These are phyloP conservation scores for Farysia itapuensis DNA, from an alignment of 1,284 basidiomycete genomes.

Conservation along the genomic window DNA sequence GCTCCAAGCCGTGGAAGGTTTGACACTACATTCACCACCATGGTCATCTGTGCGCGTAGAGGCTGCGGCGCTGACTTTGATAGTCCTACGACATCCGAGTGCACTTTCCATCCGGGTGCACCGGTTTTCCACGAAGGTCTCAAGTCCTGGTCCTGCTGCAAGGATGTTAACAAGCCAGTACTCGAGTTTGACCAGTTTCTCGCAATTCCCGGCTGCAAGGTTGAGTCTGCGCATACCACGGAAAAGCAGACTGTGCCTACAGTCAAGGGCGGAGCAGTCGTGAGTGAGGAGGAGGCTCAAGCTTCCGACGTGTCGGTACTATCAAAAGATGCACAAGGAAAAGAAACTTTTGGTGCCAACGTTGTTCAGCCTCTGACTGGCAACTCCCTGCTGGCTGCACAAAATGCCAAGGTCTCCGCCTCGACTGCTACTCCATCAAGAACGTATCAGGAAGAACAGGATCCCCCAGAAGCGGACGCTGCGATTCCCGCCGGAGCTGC, in stretches of 20 bases:
- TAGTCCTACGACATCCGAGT: conserved; percentile 10
- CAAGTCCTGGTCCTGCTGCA: conserved; percentile 60
- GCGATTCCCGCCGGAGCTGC: conserved; percentile 18
- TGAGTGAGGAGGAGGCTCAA: conserved; percentile 6
- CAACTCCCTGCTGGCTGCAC: conserved; percentile 24
- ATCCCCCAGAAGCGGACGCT: conserved; percentile 9
- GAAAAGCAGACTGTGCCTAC: conserved; percentile 40
- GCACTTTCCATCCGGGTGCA: conserved; percentile 54
- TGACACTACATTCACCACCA: too few species aligned
- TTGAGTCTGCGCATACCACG: conserved; percentile 34
- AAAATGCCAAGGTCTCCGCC: conserved; percentile 8
- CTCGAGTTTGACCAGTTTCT: conserved; percentile 59
- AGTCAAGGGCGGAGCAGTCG: conserved; percentile 26
- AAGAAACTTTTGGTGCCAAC: conserved; percentile 27
- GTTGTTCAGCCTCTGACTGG: conserved; percentile 26
- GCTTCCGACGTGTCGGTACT: conserved; percentile 1
- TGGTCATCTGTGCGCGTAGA: conserved; percentile 55
- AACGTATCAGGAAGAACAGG: conserved; percentile 26
- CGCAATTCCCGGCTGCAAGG: conserved; percentile 46
- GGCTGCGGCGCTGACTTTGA: conserved; percentile 54
- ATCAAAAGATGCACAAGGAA: conserved; percentile 19
- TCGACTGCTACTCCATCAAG: conserved; percentile 4
- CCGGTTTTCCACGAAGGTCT: conserved; percentile 59
- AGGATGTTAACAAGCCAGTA: conserved; percentile 57
- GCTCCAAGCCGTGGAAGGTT: too few species aligned